Conservation (phyloP, 331 rosid genomes). For the Rhamnella rubrinervis region DNA sequence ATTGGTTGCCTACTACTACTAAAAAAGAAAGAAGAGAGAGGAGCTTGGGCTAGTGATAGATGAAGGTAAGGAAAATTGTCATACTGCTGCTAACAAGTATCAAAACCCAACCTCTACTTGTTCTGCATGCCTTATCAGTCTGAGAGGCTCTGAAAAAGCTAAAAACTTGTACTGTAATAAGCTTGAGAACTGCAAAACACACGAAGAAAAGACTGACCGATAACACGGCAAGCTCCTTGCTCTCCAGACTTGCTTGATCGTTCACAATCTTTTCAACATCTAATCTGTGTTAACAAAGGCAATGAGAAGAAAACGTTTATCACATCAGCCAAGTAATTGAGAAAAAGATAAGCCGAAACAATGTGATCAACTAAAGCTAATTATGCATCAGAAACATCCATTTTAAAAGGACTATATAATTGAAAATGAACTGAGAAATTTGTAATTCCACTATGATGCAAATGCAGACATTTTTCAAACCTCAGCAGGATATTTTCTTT, state of each 20-base stretch:
- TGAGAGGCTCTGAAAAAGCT: conserved; percentile 36
- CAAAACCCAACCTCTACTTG: conserved; percentile 62
- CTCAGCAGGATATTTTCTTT: conserved; percentile 62
- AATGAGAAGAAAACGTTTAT: conserved; percentile 1
- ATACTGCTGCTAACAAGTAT: conserved; percentile 60
- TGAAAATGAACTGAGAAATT: not conserved
- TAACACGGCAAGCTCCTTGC: conserved; percentile 65
- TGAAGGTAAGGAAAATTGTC: conserved; percentile 53
- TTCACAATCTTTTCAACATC: conserved; percentile 49
- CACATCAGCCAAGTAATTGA: conserved; percentile 1
- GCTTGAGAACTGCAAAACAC: conserved; percentile 59
- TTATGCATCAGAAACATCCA: no score
- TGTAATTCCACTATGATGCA: not conserved
- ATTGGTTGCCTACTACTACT: not conserved
- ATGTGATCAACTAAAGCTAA: no score
- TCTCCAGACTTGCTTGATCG: conserved; percentile 59
- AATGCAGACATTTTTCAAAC: conserved; percentile 32
- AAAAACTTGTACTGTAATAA: conserved; percentile 42
- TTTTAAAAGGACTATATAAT: not conserved
- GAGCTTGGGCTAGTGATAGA: conserved; percentile 39
- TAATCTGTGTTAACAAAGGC: conserved; percentile 44
- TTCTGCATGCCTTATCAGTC: conserved; percentile 35
- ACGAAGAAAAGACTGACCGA: conserved; percentile 61
- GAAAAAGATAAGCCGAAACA: not conserved
- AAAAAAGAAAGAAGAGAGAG: conserved; percentile 3